These are phyloP conservation scores for Neofusicoccum ribis DNA, from an alignment of 2,329 filamentous ascomycete species.

Conservation along the genomic window DNA sequence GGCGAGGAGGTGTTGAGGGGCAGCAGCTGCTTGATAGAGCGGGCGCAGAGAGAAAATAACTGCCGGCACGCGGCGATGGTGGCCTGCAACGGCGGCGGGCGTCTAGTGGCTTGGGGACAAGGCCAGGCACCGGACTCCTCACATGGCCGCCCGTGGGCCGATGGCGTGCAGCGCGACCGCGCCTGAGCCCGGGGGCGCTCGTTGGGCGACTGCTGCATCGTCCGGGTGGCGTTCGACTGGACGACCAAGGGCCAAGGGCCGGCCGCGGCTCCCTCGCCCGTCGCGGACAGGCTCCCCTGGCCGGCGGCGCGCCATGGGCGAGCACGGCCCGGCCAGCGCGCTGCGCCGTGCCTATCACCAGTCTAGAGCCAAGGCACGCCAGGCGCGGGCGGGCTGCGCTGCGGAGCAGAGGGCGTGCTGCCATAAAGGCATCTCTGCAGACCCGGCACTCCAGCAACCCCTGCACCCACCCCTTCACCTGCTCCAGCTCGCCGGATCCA, in stretches of 20 bases:
- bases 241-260: background rate
- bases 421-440: conserved; percentile 15
- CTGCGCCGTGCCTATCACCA: background rate
- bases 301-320: background rate
- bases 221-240: background rate
- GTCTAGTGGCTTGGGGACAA: background rate
- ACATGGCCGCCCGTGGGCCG: background rate
- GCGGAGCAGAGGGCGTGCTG: background rate
- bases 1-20: background rate
- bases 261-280: background rate
- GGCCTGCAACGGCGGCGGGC: background rate
- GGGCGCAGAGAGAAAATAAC: conserved; percentile 10
- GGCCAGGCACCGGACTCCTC: background rate
- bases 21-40: background rate
- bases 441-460: conserved; percentile 1
- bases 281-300: background rate
- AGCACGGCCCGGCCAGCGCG: background rate
- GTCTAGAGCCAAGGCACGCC: background rate
- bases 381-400: background rate
- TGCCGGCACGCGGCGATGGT: background rate
- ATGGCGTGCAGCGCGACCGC: background rate
- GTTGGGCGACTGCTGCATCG: background rate
- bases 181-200: background rate
- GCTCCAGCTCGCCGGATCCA: background rate
- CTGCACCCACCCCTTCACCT: background rate